Conservation (phyloP, 305 asterid genomes). For the Striga hermonthica region DNA sequence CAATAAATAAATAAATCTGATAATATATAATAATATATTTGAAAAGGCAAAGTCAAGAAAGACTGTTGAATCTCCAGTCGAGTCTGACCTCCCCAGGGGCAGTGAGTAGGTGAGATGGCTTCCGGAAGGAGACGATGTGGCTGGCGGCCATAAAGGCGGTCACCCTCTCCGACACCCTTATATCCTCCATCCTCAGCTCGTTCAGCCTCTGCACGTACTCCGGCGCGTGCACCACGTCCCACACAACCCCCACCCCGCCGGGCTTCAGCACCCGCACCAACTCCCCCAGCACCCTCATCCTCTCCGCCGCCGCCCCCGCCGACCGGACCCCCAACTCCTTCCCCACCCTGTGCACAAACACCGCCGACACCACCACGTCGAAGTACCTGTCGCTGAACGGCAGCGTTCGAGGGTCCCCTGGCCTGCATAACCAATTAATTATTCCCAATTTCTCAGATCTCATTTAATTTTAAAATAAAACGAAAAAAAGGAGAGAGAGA, state of each 20-base stretch:
- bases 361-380: slow-evolving; percentile 96
- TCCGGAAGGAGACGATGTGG: slow-evolving; percentile 74
- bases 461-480: too few species aligned
- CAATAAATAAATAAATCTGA: not conserved
- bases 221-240: slow-evolving; percentile 88
- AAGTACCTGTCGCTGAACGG: slow-evolving; percentile 82
- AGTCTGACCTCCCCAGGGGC: slow-evolving; percentile 74
- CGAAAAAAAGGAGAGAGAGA: not conserved
- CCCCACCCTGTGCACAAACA: slow-evolving; percentile 85
- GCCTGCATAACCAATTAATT: slow-evolving; percentile 32
- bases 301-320: slow-evolving; percentile 87
- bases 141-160: slow-evolving; percentile 91
- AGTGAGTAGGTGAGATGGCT: slow-evolving; percentile 78
- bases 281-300: slow-evolving; percentile 83
- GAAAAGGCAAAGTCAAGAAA: slow-evolving; percentile 40
- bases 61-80: slow-evolving; percentile 85
- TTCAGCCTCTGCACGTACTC: slow-evolving; percentile 78
- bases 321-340: slow-evolving; percentile 78
- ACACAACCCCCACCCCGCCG: slow-evolving; percentile 82
- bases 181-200: slow-evolving; percentile 87
- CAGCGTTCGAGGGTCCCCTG: slow-evolving; percentile 79
- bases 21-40: not conserved
- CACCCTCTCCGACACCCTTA: slow-evolving; percentile 81
- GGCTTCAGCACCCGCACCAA: slow-evolving; percentile 79
- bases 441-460: too few species aligned